Base-by-base conservation (phyloP, 768 basidiomycete species). In the Kwoniella pini region DNA sequence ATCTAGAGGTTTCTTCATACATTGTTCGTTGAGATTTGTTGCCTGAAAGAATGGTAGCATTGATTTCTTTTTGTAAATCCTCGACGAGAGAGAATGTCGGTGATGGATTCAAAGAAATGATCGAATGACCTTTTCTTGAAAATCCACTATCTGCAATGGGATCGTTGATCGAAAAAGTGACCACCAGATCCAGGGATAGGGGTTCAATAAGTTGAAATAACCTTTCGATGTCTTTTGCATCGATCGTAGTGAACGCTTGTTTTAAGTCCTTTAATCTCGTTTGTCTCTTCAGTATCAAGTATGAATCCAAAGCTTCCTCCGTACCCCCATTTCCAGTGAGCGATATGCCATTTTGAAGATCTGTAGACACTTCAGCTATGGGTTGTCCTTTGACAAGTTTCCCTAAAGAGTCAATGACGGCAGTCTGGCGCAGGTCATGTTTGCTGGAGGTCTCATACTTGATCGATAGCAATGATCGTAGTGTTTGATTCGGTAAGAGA, bases 181-280 rank as follows among this genome's bases (percentile, higher is more conserved):
- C 65, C 57, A 89, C 64, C 44, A 93, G 68, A 73, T 93, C 89
- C 42, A 93, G 80, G 5, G 86, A 81, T 21, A 82, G 75, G 0
- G 91, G 89, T 65, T 88, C 83, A 78, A 88, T 86, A 3, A 96
- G 82, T 1, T 93, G 90, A 76, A 96, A 97, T 46, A 92, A 83
- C 30, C 76, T 74, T 0, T 83, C 80, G 68, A 85, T 81, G 0
- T 82, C 81, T 2, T 74, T 45, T 10, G 77, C 48, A 0, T 88
- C 83, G 31, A 95, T 85, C 54, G 88, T 82, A 4, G 79, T 77
- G 63, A 79, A 80, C 12, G 66, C 57, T 5, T 45, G 15, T 0
- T 40, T 13, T 13, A 80, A 65, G 15, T 63, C 52, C 2, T 39
- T 24, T 2, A 74, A 87, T 81, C 49, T 80, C 69, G 56, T 72